Base-by-base conservation (phyloP, 805 yeast genomes). In the Citeromyces nyonsensis region DNA sequence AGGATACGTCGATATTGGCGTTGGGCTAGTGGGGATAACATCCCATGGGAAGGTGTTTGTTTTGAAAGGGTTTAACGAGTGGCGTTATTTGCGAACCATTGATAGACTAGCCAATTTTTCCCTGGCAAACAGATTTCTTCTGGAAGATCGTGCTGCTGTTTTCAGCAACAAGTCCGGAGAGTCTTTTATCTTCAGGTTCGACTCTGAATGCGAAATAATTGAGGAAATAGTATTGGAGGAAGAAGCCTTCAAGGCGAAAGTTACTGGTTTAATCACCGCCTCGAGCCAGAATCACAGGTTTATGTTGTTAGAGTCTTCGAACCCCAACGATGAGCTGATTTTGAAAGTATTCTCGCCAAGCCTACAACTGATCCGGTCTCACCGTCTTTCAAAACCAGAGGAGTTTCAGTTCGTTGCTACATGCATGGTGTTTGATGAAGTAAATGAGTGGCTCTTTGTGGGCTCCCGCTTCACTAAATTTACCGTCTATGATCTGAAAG, bases 391-490 rank as follows among this genome's bases (percentile, higher is more conserved):
- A 15, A 54, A 40, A 39, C 61, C 48, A 18, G 22, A 18, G 7
- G 41, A 39, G 24, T 50, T 39, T 30, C 61, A 39, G 37, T 73
- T 79, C 42, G 66, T 72, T 1, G 59, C 78, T 0, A 73, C 88
- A 0, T 65, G 75, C n/a, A 45, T 76, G 18, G 59, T 53, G 15
- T 51, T 60, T 25, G 70, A 66, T 39, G 36, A 47, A 2, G 40
- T 10, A 0, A 54, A 53, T 27, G 45, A 52, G 12, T 56, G 59
- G 49, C 44, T 82, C 2, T 44, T 78, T 11, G 51, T 84, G 12
- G 93, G 91, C 0, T 79, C 91, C 3, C 57, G 94, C 38, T 71
- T 66, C 43, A 80, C 83, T 10, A 69, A 81, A 0, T 26, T 84
- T 4, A 71, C 75, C 2, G 47, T 75, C 1, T 80, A 69, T 41